Evolutionary conservation across 305 asterid species (phyloP).

Genomic region (Coffea humblotiana): DNA sequence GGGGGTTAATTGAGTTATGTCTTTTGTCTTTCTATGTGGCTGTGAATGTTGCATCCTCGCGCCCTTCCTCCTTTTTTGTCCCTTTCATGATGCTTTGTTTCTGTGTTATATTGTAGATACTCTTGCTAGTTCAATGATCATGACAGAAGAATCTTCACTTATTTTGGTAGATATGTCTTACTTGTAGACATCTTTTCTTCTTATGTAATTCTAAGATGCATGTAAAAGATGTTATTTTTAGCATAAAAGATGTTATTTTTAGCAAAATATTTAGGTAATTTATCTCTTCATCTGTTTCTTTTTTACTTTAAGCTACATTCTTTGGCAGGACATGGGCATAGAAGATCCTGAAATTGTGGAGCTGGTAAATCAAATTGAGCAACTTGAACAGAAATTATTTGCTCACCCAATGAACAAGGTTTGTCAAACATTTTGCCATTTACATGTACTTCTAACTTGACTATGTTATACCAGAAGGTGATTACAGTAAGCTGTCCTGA

Average conservation of each 20-base stretch:
- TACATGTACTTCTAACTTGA: conserved; percentile 6
- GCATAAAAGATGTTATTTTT: background rate
- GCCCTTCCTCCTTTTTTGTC: background rate
- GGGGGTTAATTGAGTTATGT: background rate
- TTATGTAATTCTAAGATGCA: background rate
- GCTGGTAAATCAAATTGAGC: conserved; percentile 71
- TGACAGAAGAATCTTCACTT: background rate
- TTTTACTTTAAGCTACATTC: background rate
- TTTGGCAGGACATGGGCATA: conserved; percentile 78
- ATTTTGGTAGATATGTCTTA: background rate
- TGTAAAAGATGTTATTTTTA: background rate
- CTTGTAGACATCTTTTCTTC: background rate
- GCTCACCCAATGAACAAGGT: conserved; percentile 91
- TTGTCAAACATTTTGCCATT: conserved; percentile 13
- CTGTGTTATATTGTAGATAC: background rate
- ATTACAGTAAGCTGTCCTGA: background rate
- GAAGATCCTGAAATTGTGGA: conserved; percentile 83
- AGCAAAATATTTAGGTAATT: background rate
- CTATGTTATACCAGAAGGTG: background rate
- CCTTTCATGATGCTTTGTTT: background rate
- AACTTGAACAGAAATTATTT: conserved; percentile 71
- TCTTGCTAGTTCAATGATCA: background rate
- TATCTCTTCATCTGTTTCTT: background rate
- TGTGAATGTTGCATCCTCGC: background rate
- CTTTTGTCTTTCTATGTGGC: background rate